Conservation (phyloP, 225 moss, liverwort and hornwort genomes). For the Neckera pumila region DNA sequence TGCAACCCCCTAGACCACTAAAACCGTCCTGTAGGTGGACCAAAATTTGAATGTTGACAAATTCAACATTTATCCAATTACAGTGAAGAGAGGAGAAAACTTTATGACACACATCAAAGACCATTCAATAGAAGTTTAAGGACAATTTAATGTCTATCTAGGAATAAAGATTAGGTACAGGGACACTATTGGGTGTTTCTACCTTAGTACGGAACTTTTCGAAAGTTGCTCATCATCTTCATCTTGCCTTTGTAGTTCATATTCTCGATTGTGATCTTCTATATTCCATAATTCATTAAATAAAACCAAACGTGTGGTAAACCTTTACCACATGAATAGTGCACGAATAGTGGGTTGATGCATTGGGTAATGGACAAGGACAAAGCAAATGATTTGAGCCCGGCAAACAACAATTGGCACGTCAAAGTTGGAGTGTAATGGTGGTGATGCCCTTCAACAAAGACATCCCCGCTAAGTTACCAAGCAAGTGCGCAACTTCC, state of each 20-base stretch:
- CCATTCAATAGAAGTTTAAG: no score
- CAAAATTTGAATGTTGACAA: no score
- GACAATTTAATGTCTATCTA: no score
- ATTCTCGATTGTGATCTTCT: not conserved
- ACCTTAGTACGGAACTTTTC: not conserved
- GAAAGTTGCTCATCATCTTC: not conserved
- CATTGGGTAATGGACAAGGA: not conserved
- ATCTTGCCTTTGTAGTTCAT: not conserved
- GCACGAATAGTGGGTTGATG: not conserved
- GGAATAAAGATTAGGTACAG: no score
- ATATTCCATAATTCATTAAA: not conserved
- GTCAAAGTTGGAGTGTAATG: not conserved
- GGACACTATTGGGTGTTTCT: no score
- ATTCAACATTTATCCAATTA: no score
- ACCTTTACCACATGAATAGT: not conserved
- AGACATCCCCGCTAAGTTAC: no score
- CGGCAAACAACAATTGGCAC: accelerated
- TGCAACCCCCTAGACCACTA: no score
- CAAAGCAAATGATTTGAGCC: no score
- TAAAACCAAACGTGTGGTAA: not conserved
- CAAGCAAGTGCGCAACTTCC: not conserved
- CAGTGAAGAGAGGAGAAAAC: no score
- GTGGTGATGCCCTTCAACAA: not conserved
- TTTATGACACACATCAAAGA: no score
- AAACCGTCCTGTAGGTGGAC: no score